Evolutionary conservation across 192 early-diverging fungal species (phyloP), one percentile per base, ranked within the genome.

Genomic region (Rhizophagus prolifer): DNA sequence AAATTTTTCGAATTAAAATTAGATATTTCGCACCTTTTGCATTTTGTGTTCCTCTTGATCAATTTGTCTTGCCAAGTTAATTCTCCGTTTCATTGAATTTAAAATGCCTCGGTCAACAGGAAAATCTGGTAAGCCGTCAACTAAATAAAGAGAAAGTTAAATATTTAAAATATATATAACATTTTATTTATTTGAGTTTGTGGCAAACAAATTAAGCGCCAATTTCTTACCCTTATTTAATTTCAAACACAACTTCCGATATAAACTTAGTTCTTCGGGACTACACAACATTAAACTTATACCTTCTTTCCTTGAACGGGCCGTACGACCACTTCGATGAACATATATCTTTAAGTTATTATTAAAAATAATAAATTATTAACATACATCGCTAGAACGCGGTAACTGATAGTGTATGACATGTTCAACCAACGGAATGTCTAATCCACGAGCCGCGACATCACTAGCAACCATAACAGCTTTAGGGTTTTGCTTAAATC

Each of bases 361-460:
- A 62, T 47, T 5, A 38, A 25, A 12, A 46, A 10, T 28, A 47
- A 2, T 14, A 46, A 70, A 46, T 4, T 28, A 9, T n/a, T 50
- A 26, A 36, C 61, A 19, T 68, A 76, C 75, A 68, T 99, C 95
- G 30, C 93, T 90, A 9, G 92, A 92, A 21, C 95, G 89, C 74
- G 97, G 96, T 8, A 97, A 75, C 77, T 99, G 97, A 79, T 96
- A 99, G 79, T 99, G 97, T 41, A 99, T 92, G 5, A 99, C 96
- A 80, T 94, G 90, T 6, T 99, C 95, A 25, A 99, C 94, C 50
- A 85, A 31, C 0, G 95, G 94, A 44, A 99, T 96, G 85, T 99
- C 97, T 72, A 99, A 83, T 62, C 97, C 97, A 72, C 97, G 91
- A 0, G 96, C 95, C 4, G 97, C 97, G 28, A 99, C 97, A 82